Percentiles rank a stretch among this genome's conserved stretches.
Conservation (phyloP, 148 eudicot genomes). For the Selenicereus undatus region DNA sequence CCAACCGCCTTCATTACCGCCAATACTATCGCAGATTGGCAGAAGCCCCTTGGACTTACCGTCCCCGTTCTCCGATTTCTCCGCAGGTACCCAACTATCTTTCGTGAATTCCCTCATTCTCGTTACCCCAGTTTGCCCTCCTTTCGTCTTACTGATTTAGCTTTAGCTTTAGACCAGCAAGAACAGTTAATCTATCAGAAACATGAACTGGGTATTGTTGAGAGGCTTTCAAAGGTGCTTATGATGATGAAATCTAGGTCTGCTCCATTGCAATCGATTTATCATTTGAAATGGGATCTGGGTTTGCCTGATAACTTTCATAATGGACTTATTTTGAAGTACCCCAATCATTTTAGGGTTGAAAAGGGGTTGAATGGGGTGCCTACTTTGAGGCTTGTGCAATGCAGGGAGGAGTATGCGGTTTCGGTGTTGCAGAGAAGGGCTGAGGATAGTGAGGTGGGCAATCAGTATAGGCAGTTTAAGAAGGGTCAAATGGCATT, state of each 20-base stretch:
- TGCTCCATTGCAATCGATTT: conserved; percentile 48
- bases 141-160: conserved; percentile 62
- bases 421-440: conserved; percentile 62
- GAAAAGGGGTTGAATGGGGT: conserved; percentile 51
- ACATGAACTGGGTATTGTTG: conserved; percentile 43
- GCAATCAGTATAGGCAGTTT: conserved; percentile 45
- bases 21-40: conserved; percentile 56
- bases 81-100: conserved; percentile 81
- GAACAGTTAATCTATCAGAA: conserved; percentile 40
- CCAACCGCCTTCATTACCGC: conserved; percentile 59
- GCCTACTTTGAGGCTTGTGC: conserved; percentile 47
- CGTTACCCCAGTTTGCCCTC: conserved; percentile 70
- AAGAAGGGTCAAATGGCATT: conserved; percentile 58
- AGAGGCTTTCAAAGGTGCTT: conserved; percentile 53
- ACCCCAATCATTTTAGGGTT: conserved; percentile 54
- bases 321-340: conserved; percentile 38
- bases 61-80: conserved; percentile 81
- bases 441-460: conserved; percentile 36
- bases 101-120: conserved; percentile 75
- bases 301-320: conserved; percentile 86
- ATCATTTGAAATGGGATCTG: conserved; percentile 75
- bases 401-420: conserved; percentile 58
- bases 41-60: conserved; percentile 71
- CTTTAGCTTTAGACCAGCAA: conserved; percentile 44
- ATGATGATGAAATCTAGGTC: conserved; percentile 61